Percentiles rank a stretch among this genome's conserved stretches.
These are phyloP conservation scores for Entamoeba invadens DNA, from an alignment of 208 protist genomes.

Conservation along the genomic window DNA sequence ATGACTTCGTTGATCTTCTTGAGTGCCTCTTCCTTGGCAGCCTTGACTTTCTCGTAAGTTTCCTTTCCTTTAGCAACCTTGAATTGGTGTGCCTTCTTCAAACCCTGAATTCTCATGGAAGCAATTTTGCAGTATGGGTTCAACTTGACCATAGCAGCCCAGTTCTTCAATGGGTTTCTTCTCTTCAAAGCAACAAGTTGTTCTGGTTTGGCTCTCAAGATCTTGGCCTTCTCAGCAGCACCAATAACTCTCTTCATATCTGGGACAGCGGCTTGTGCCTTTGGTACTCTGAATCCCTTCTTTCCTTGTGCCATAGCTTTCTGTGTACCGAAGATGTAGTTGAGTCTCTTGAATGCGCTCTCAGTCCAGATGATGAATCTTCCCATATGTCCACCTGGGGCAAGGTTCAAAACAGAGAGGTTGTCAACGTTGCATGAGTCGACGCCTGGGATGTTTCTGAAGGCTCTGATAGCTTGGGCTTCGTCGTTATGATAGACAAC, in stretches of 20 bases:
- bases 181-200: not conserved
- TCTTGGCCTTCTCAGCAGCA: not conserved
- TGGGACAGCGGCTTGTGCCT: not conserved
- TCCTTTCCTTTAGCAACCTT: not conserved
- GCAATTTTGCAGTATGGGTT: not conserved
- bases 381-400: constrained; percentile 91
- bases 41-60: not conserved
- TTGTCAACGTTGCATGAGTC: constrained; percentile 67
- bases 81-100: not conserved
- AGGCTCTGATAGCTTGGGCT: constrained; percentile 49
- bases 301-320: constrained; percentile 27
- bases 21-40: not conserved
- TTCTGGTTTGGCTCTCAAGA: not conserved
- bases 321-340: constrained; percentile 87
- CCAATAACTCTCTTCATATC: not conserved
- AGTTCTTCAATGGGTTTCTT: not conserved
- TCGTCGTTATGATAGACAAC: constrained; percentile 74
- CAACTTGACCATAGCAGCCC: not conserved
- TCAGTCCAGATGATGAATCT: constrained; percentile 96
- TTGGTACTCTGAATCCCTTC: not conserved
- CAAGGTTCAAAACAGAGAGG: constrained; percentile 90
- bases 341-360: constrained; percentile 80
- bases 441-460: constrained; percentile 80
- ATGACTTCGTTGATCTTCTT: too few relatives aligned
- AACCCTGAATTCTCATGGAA: not conserved